phyloP scores from a whole-genome alignment of 1,284 basidiomycete species.

The Pyrrhoderma lamaoense region DNA sequence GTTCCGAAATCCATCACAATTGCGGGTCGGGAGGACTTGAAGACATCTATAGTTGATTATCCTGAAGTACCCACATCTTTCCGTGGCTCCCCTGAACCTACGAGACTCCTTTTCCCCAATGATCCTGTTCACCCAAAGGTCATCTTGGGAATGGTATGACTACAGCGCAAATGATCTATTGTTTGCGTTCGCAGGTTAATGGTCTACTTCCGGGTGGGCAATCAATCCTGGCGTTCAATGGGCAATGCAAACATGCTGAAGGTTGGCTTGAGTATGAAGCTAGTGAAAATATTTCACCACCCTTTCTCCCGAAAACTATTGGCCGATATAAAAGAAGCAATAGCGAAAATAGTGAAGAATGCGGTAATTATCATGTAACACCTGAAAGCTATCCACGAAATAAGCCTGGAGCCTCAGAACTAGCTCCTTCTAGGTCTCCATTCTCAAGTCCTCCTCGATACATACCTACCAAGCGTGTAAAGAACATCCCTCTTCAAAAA shows the following conservation, averaged over 20 bases:
- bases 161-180: constrained; percentile 16
- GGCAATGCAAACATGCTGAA: constrained; percentile 9
- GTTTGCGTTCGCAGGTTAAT: constrained; percentile 14
- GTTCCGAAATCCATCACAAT: constrained; percentile 3
- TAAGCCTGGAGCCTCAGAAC: neutral
- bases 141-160: constrained; percentile 6
- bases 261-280: constrained; percentile 16
- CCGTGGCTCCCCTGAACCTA: constrained; percentile 11
- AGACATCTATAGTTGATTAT: constrained; percentile 5
- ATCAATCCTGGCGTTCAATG: neutral
- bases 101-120: neutral
- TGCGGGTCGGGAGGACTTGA: neutral
- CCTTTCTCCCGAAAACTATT: no score
- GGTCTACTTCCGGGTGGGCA: neutral
- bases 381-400: no score
- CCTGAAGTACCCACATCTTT: constrained; percentile 16
- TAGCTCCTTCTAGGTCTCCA: neutral
- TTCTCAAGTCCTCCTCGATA: neutral
- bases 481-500: no score
- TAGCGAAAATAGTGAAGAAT: no score
- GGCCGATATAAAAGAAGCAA: no score
- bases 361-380: no score
- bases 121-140: constrained; percentile 2
- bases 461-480: no score
- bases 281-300: neutral